Evolutionary conservation across 1,284 basidiomycete species (phyloP).

Genomic region (Naganishia albida): DNA sequence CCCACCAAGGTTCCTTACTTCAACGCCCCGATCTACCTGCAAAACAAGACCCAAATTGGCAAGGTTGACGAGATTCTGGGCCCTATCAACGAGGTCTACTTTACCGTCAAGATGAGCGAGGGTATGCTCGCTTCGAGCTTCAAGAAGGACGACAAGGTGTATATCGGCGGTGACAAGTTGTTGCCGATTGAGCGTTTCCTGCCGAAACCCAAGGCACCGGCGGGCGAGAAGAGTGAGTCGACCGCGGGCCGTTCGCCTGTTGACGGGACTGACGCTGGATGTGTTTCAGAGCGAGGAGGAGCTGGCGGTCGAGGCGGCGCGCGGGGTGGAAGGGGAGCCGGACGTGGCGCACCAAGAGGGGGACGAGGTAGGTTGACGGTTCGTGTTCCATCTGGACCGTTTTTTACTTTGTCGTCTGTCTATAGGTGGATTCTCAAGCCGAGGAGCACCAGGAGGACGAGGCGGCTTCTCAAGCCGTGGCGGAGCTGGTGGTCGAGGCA

Average conservation of each 20-base stretch:
- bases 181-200: conserved; percentile 95
- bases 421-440: conserved; percentile 42
- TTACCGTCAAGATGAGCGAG: conserved; percentile 95
- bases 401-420: conserved; percentile 29
- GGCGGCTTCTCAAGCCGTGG: conserved; percentile 24
- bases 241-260: background rate
- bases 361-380: conserved; percentile 13
- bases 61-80: conserved; percentile 96
- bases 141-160: conserved; percentile 97
- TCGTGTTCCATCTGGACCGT: background rate
- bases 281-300: conserved; percentile 54
- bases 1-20: conserved; percentile 95
- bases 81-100: conserved; percentile 98
- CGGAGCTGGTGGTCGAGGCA: conserved; percentile 18
- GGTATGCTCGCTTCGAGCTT: conserved; percentile 96
- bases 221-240: conserved; percentile 37
- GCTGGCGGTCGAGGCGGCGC: conserved; percentile 45
- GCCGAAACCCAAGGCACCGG: conserved; percentile 85
- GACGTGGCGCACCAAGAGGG: conserved; percentile 4
- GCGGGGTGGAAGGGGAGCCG: conserved; percentile 32
- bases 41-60: conserved; percentile 94
- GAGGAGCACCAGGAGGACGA: conserved; percentile 37
- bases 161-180: conserved; percentile 93
- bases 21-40: conserved; percentile 97
- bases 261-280: conserved; percentile 22